Conservation (phyloP, 2,329 filamentous ascomycete genomes). For the Aspergillus amoenus region DNA sequence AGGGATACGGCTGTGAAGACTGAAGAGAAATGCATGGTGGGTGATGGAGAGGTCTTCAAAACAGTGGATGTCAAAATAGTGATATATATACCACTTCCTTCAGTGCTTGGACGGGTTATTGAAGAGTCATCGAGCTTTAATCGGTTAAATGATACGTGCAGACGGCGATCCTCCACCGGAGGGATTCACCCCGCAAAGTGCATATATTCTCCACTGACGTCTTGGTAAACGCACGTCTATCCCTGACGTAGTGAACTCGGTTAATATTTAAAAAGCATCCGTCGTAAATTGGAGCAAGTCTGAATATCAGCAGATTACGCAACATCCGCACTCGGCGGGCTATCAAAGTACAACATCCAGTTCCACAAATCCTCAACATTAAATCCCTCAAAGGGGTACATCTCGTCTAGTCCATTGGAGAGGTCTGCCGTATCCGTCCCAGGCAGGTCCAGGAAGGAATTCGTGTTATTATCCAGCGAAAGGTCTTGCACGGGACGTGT, state of each 20-base stretch:
- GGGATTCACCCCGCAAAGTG: not conserved
- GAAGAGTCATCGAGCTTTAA: too few species aligned
- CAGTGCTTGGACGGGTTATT: too few species aligned
- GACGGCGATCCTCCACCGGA: not conserved
- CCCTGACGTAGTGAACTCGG: too few species aligned
- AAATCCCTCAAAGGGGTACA: conserved; percentile 21
- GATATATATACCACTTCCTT: too few species aligned
- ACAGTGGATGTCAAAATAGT: not conserved
- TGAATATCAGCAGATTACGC: too few species aligned
- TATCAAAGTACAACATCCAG: conserved; percentile 23
- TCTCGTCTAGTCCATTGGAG: not conserved
- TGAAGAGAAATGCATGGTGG: not conserved
- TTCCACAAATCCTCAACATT: conserved; percentile 26
- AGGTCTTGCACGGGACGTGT: not conserved
- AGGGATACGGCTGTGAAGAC: not conserved
- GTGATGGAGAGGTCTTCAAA: not conserved
- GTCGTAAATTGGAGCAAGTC: too few species aligned
- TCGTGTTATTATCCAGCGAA: not conserved
- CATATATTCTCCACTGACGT: not conserved
- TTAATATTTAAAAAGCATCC: too few species aligned
- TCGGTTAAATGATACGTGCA: too few species aligned
- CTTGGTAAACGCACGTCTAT: too few species aligned
- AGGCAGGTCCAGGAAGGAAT: too few species aligned
- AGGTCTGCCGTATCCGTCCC: not conserved
- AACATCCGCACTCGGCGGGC: not conserved